Percentiles rank a stretch among this genome's conserved stretches.
phyloP scores from a whole-genome alignment of 768 basidiomycete species.

The Hygrocybe punicea region DNA sequence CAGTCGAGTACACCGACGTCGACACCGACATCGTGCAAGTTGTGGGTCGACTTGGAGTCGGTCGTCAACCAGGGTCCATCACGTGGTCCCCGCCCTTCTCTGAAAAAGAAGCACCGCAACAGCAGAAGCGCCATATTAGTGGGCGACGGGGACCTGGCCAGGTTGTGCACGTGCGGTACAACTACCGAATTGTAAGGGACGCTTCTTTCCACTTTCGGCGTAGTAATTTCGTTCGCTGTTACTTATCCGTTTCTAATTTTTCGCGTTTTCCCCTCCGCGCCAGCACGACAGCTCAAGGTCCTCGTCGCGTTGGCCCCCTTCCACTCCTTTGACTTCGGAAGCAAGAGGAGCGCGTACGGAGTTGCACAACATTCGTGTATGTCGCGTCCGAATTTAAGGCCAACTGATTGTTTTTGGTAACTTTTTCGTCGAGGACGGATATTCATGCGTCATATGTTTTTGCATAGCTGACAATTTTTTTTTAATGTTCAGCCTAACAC shows the following conservation, averaged over 20 bases:
- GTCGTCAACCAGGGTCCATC: background rate
- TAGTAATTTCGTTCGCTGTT: background rate
- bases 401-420: background rate
- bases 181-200: background rate
- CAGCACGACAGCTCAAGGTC: conserved; percentile 1
- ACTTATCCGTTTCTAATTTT: background rate
- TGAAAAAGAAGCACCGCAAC: background rate
- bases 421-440: background rate
- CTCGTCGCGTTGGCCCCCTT: conserved; percentile 3
- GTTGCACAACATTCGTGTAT: conserved; percentile 16
- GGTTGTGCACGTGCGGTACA: conserved; percentile 1
- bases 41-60: background rate
- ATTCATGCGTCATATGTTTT: no score
- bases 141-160: conserved; percentile 6
- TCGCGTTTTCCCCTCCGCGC: background rate
- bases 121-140: background rate
- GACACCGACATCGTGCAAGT: no score
- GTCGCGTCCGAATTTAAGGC: conserved; percentile 15
- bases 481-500: background rate
- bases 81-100: background rate
- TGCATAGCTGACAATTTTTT: no score
- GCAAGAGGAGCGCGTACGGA: background rate
- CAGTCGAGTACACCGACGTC: no score
- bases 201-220: background rate
- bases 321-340: conserved; percentile 1